Conservation (phyloP, 305 asterid genomes). For the Fraxinus xanthoxyloides region DNA sequence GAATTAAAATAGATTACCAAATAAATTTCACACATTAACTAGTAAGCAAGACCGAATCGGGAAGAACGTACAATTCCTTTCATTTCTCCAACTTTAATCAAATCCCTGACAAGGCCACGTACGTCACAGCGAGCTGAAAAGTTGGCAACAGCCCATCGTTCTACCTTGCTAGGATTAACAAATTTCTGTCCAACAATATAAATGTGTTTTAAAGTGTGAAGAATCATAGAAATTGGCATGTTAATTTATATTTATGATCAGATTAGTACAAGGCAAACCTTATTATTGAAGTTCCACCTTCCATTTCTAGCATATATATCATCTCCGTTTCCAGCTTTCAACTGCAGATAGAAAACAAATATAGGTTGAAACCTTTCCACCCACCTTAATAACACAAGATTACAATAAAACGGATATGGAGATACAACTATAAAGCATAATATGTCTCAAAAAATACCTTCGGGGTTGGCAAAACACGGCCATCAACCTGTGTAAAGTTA, state of each 20-base stretch:
- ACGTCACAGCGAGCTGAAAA: constrained; percentile 59
- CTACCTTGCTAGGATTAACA: constrained; percentile 49
- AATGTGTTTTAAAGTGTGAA: not conserved
- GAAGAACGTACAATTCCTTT: constrained; percentile 63
- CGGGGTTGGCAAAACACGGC: constrained; percentile 69
- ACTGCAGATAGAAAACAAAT: constrained; percentile 33
- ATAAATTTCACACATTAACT: too few relatives aligned
- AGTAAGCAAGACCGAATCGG: not conserved
- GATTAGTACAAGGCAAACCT: constrained; percentile 31
- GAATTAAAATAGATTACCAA: not conserved
- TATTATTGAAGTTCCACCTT: constrained; percentile 64
- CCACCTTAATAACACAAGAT: not conserved
- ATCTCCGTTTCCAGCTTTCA: constrained; percentile 62
- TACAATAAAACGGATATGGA: not conserved
- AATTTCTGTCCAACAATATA: constrained; percentile 41
- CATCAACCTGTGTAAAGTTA: constrained; percentile 70
- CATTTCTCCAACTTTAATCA: constrained; percentile 46
- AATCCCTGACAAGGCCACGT: constrained; percentile 35
- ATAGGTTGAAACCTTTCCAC: not conserved
- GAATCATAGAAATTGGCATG: too few relatives aligned
- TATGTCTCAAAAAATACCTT: constrained; percentile 39
- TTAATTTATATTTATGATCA: not conserved
- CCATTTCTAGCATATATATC: constrained; percentile 58
- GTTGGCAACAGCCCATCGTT: constrained; percentile 66
- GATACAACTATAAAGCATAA: not conserved